Conservation (phyloP, 768 basidiomycete genomes). For the Rhodosporidiobolus sp. region DNA sequence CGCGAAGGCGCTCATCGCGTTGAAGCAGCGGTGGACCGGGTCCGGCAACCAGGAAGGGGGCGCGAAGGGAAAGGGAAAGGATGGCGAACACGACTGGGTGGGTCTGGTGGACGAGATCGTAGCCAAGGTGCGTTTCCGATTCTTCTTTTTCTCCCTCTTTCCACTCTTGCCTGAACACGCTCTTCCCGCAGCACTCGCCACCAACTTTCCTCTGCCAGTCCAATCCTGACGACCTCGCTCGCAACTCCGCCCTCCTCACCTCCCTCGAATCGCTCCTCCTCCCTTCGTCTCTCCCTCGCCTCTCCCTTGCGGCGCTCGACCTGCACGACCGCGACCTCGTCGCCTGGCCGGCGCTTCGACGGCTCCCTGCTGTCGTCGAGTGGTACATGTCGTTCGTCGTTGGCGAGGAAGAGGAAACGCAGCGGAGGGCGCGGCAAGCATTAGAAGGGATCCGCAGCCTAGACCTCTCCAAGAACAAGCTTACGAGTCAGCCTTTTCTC, state of each 20-base stretch:
- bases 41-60: neutral
- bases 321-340: neutral
- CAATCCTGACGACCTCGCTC: neutral
- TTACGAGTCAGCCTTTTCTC: neutral
- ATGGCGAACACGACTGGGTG: constrained; percentile 17
- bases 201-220: neutral
- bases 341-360: neutral
- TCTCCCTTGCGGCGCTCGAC: constrained; percentile 16
- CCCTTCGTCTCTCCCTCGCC: constrained; percentile 21
- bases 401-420: neutral
- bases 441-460: constrained; percentile 9
- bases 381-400: constrained; percentile 28
- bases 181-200: constrained; percentile 8
- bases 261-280: constrained; percentile 30
- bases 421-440: neutral
- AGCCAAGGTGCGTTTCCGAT: neutral
- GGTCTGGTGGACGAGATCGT: neutral
- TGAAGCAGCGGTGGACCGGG: constrained; percentile 22
- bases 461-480: constrained; percentile 24
- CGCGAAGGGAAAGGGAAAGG: constrained; percentile 16
- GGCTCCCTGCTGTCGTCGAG: neutral
- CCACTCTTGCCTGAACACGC: neutral
- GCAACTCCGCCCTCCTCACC: constrained; percentile 9
- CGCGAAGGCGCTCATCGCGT: constrained; percentile 25
- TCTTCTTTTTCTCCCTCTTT: neutral